Evolutionary conservation across 176 grass and related monocot genomes (phyloP), one percentile per base, ranked within the genome.

Genomic region (Rhynchospora tenuis): DNA sequence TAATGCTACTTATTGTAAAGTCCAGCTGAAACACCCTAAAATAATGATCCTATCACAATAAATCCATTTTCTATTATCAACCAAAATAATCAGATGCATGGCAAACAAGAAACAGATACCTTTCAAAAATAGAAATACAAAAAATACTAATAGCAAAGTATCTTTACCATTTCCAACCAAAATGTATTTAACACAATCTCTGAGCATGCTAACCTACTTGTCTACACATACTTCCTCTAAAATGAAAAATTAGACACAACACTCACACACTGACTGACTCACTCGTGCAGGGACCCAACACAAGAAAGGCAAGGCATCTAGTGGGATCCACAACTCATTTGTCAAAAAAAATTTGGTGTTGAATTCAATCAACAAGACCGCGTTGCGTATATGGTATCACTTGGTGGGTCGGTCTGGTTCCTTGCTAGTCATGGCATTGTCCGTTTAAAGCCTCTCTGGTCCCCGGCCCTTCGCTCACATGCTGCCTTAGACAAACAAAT

Each of bases 401-500:
- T 3, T 64, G 60, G 23, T 68, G 65, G 31, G 65, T 68, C 23
- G 60, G 23, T 64, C 1, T 38, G 28, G 28, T 66, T 68, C 14
- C 65, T 43, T 68, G 31, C 14, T 29, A 22, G 12, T 74, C 22
- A 74, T 51, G 70, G 70, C 70, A 74, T 45, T 74, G 45, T 74
- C 45, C 45, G 70, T 74, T 74, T 73, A 73, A 73, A 73, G 70
- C 20, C 45, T 19, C 20, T 73, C 70, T 51, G 45, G 27, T 47
- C 38, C 42, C 10, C 24, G 64, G 29, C 64, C 64, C 70, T 46
- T 73, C 50, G 13, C 1, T 74, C 70, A 74, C 70, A 74, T 74
- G 70, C 70, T 74, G 45, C 51, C 45, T 74, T 46, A 27, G 70
- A 74, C 70, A 73, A 73, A 56, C 17, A 56, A 59, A 14, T 48